A percentile compares a stretch with the other conserved stretches of the same genome.
These are phyloP conservation scores for Saturnispora quitensis DNA, from an alignment of 805 yeast species.

Conservation along the genomic window DNA sequence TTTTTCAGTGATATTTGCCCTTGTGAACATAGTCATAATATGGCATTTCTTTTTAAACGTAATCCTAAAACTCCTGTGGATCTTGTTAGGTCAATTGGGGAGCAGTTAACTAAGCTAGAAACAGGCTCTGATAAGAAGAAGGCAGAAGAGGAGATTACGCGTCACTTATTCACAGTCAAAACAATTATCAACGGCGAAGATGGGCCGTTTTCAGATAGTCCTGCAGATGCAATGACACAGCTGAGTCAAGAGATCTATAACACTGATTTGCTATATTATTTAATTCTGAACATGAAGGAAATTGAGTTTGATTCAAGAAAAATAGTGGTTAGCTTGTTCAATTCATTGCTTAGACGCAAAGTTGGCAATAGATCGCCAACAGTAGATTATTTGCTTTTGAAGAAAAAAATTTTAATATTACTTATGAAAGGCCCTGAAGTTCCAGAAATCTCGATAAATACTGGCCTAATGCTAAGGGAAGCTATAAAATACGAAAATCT, in stretches of 20 bases:
- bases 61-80: slow-evolving; percentile 88
- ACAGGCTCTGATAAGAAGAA: slow-evolving; percentile 31
- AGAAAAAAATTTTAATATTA: slow-evolving; percentile 54
- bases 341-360: slow-evolving; percentile 68
- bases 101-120: slow-evolving; percentile 59
- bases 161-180: slow-evolving; percentile 56
- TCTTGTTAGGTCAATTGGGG: slow-evolving; percentile 65
- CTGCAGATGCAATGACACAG: slow-evolving; percentile 65
- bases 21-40: slow-evolving; percentile 18
- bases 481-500: slow-evolving; percentile 72
- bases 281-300: slow-evolving; percentile 50
- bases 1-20: neutral
- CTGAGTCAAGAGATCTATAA: slow-evolving; percentile 74
- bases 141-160: slow-evolving; percentile 63
- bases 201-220: slow-evolving; percentile 25
- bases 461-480: slow-evolving; percentile 76
- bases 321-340: slow-evolving; percentile 65
- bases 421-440: slow-evolving; percentile 68
- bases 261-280: slow-evolving; percentile 55
- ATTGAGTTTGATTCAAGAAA: slow-evolving; percentile 88
- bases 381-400: slow-evolving; percentile 66
- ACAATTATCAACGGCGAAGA: slow-evolving; percentile 47
- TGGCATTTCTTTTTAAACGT: slow-evolving; percentile 88
- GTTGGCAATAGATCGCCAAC: slow-evolving; percentile 75
- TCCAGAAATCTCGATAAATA: slow-evolving; percentile 60